phyloP scores from a whole-genome alignment of 2,329 filamentous ascomycete genomes.

The Neofusicoccum sp. region DNA sequence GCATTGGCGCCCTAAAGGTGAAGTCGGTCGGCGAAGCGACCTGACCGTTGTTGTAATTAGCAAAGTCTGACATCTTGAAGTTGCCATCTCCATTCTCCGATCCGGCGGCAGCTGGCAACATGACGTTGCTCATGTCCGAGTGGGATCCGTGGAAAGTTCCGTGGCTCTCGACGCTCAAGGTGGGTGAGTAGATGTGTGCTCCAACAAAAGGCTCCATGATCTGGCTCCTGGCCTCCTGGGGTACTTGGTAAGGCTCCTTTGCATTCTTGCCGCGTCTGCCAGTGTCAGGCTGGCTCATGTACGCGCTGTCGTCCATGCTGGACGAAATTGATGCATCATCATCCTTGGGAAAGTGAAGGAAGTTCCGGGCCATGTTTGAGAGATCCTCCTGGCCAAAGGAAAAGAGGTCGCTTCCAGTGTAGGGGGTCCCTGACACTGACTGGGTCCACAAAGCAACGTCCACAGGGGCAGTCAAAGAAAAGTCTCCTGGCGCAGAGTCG shows the following conservation, averaged over 20 bases:
- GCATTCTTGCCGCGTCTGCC: conserved; percentile 32
- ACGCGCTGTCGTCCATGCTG: conserved; percentile 46
- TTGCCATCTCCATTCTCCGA: conserved; percentile 36
- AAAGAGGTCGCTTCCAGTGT: conserved; percentile 39
- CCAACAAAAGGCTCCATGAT: conserved; percentile 36
- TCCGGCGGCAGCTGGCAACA: conserved; percentile 33
- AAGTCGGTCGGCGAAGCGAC: conserved; percentile 30
- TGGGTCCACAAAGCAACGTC: conserved; percentile 47
- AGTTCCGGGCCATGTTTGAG: conserved; percentile 36
- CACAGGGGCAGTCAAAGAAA: conserved; percentile 36
- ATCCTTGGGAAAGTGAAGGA: conserved; percentile 38
- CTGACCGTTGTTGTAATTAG: conserved; percentile 43
- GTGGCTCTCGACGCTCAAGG: conserved; percentile 40
- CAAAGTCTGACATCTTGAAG: conserved; percentile 32
- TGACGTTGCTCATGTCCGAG: conserved; percentile 39
- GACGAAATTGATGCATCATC: conserved; percentile 40
- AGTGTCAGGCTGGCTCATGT: conserved; percentile 43
- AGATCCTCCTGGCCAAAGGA: conserved; percentile 33
- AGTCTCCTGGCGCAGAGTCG: conserved; percentile 31
- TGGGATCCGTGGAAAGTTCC: conserved; percentile 34
- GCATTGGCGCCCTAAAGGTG: conserved; percentile 11
- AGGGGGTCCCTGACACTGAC: conserved; percentile 38
- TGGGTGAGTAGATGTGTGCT: conserved; percentile 39
- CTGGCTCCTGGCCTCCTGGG: conserved; percentile 35
- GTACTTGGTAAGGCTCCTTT: conserved; percentile 22